Percentiles rank a stretch among this genome's conserved stretches.
phyloP scores from a whole-genome alignment of 768 basidiomycete genomes.

The Glaciozyma martinii region DNA sequence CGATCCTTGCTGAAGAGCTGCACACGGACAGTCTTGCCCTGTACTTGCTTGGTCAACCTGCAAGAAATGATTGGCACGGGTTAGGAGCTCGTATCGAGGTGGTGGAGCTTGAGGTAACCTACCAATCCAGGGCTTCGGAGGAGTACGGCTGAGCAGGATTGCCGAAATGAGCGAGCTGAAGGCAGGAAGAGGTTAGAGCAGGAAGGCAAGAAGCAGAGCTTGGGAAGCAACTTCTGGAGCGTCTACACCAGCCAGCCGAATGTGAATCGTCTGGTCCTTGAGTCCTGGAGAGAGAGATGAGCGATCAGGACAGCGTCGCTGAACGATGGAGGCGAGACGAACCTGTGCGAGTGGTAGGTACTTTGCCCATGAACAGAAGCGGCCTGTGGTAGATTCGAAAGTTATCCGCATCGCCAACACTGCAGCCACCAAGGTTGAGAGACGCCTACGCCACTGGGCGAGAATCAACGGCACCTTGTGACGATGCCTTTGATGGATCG shows the following conservation, averaged over 20 bases:
- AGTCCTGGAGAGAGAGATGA: constrained; percentile 57
- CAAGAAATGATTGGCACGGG: no score
- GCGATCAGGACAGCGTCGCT: no score
- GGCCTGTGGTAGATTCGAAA: constrained; percentile 84
- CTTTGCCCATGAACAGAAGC: neutral
- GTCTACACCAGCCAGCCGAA: constrained; percentile 83
- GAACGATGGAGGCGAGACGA: neutral
- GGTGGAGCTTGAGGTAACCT: neutral
- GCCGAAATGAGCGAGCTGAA: constrained; percentile 73
- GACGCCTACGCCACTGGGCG: no score
- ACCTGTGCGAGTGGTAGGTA: neutral
- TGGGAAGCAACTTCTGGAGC: constrained; percentile 64
- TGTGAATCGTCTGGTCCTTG: constrained; percentile 70
- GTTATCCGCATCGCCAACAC: constrained; percentile 80
- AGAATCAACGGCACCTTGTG: constrained; percentile 50
- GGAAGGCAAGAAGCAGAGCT: no score
- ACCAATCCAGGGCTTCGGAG: constrained; percentile 61
- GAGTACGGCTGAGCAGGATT: constrained; percentile 65
- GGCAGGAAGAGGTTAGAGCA: neutral
- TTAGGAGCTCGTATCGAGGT: neutral
- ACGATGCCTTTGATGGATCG: constrained; percentile 72
- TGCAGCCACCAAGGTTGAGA: constrained; percentile 33
- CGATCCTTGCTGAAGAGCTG: neutral
- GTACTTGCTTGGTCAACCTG: constrained; percentile 50
- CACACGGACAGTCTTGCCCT: constrained; percentile 48